Conservation (phyloP, 371 early-diverging fungal species). For the Syncephalastrum sp. region DNA sequence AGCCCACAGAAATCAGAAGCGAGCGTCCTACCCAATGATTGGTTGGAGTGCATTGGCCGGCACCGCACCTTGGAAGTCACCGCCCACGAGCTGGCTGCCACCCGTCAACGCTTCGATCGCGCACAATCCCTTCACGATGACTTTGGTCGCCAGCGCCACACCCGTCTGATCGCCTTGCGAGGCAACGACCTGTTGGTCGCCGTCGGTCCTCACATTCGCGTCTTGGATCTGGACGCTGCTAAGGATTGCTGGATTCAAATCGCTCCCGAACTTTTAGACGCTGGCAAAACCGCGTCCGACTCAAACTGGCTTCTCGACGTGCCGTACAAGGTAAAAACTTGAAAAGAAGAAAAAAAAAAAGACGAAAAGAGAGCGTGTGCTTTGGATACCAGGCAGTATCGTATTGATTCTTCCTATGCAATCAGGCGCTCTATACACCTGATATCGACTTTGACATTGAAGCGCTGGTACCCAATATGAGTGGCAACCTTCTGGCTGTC, state of each 20-base stretch:
- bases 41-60: constrained; percentile 16
- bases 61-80: constrained; percentile 14
- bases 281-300: constrained; percentile 4
- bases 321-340: constrained; percentile 37
- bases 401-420: neutral
- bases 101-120: constrained; percentile 5
- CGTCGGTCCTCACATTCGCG: constrained; percentile 31
- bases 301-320: constrained; percentile 30
- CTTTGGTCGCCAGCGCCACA: constrained; percentile 18
- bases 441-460: constrained; percentile 36
- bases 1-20: no score
- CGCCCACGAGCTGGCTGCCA: neutral
- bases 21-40: constrained; percentile 15
- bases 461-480: constrained; percentile 23
- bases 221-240: constrained; percentile 30
- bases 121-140: constrained; percentile 2
- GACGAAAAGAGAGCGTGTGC: no score
- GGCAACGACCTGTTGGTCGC: constrained; percentile 43
- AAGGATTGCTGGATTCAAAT: constrained; percentile 41
- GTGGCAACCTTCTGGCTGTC: constrained; percentile 37
- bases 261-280: constrained; percentile 16
- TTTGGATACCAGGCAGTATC: no score
- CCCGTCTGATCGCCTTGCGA: constrained; percentile 30
- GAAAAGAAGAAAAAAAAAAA: neutral
- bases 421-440: constrained; percentile 38